A percentile compares a stretch with the other conserved stretches of the same genome.
Conservation (phyloP, 176 grass and related monocot species). For the Carex scoparia region DNA sequence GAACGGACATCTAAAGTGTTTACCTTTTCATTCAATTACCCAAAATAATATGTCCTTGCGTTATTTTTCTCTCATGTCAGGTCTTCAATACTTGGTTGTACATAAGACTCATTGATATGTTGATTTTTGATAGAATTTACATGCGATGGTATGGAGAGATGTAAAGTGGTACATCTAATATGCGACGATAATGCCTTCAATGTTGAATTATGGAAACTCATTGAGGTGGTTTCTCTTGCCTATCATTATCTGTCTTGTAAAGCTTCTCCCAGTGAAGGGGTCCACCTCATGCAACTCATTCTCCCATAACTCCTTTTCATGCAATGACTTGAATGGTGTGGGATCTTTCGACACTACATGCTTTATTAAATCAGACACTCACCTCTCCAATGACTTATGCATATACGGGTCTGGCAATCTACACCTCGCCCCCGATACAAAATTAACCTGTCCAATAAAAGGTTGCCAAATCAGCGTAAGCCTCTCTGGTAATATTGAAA, state of each 20-base stretch:
- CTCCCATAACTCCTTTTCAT: conserved; percentile 42
- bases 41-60: neutral
- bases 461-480: conserved; percentile 61
- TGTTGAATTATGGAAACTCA: neutral
- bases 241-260: neutral
- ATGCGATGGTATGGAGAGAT: neutral
- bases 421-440: conserved; percentile 35
- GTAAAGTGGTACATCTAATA: neutral
- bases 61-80: neutral
- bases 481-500: conserved; percentile 44
- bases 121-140: neutral
- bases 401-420: conserved; percentile 55
- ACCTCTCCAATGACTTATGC: conserved; percentile 44
- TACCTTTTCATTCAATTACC: neutral
- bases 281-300: conserved; percentile 20
- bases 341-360: conserved; percentile 69
- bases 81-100: neutral
- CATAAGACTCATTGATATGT: neutral
- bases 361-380: conserved; percentile 46
- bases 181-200: neutral
- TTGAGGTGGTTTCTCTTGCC: neutral
- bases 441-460: conserved; percentile 41
- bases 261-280: neutral
- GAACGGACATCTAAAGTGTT: neutral
- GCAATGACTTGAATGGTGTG: conserved; percentile 61